Percentiles rank a stretch among this genome's conserved stretches.
phyloP scores from a whole-genome alignment of 2,329 filamentous ascomycete genomes.

The Neofusicoccum ribis region DNA sequence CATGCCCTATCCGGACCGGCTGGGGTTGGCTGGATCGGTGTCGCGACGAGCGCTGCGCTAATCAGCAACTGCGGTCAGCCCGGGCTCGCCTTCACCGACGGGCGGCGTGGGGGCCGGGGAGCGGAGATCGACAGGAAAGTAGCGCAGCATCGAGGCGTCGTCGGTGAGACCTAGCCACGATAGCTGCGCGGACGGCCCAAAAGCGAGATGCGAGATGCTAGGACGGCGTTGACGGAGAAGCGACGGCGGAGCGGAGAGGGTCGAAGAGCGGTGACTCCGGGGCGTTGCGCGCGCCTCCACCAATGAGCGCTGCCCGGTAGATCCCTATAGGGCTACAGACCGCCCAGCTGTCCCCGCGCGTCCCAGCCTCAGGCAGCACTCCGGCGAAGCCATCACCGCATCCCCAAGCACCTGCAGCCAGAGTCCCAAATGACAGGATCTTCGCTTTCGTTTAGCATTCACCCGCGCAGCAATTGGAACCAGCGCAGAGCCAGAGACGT shows the following conservation, averaged over 20 bases:
- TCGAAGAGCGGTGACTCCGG: constrained; percentile 10
- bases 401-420: not conserved
- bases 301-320: not conserved
- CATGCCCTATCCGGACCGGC: not conserved
- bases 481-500: not conserved
- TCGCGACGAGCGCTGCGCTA: not conserved
- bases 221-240: not conserved
- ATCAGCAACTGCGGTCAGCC: constrained; percentile 14
- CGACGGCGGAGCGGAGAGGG: not conserved
- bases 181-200: not conserved
- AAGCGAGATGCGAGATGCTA: not conserved
- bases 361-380: constrained; percentile 13
- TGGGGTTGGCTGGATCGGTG: not conserved
- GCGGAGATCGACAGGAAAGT: not conserved
- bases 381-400: not conserved
- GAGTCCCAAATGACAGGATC: not conserved
- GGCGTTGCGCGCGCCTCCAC: not conserved
- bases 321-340: not conserved
- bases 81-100: constrained; percentile 16
- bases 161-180: not conserved
- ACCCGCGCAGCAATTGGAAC: not conserved
- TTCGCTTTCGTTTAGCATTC: constrained; percentile 1
- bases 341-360: constrained; percentile 1
- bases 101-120: constrained; percentile 6
- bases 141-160: not conserved